phyloP scores from a whole-genome alignment of 345 rosid species.

The Citrus glauca region DNA sequence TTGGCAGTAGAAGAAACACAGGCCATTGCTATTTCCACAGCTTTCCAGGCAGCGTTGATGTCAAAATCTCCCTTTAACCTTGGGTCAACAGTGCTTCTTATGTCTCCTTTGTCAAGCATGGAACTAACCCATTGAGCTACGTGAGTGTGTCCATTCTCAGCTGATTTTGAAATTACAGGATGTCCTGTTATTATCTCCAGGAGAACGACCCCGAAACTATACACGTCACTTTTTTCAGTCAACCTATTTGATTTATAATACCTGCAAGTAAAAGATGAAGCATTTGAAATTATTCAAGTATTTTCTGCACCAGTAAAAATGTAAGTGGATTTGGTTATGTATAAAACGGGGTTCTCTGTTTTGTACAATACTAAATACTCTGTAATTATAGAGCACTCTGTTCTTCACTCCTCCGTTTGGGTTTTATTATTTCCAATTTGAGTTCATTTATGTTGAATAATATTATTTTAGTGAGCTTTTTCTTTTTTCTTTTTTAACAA shows the following conservation, averaged over 20 bases:
- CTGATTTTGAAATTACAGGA: constrained; percentile 18
- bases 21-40: constrained; percentile 41
- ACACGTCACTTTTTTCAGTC: constrained; percentile 43
- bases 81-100: constrained; percentile 37
- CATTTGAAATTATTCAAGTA: background rate
- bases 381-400: background rate
- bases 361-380: background rate
- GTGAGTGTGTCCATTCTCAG: constrained; percentile 12
- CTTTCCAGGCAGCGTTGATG: constrained; percentile 37
- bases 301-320: background rate
- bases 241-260: constrained; percentile 27
- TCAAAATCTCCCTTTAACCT: constrained; percentile 31
- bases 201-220: constrained; percentile 44
- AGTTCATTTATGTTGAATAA: background rate
- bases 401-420: background rate
- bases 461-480: too few relatives aligned
- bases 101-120: constrained; percentile 39
- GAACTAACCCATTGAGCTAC: constrained; percentile 33
- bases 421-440: background rate
- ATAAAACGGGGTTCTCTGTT: background rate
- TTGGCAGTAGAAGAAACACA: constrained; percentile 28
- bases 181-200: constrained; percentile 36
- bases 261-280: constrained; percentile 4
- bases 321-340: background rate
- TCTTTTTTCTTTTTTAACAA: too few relatives aligned